These are phyloP conservation scores for Arthroderma sp. DNA, from an alignment of 2,329 filamentous ascomycete genomes.

Conservation along the genomic window DNA sequence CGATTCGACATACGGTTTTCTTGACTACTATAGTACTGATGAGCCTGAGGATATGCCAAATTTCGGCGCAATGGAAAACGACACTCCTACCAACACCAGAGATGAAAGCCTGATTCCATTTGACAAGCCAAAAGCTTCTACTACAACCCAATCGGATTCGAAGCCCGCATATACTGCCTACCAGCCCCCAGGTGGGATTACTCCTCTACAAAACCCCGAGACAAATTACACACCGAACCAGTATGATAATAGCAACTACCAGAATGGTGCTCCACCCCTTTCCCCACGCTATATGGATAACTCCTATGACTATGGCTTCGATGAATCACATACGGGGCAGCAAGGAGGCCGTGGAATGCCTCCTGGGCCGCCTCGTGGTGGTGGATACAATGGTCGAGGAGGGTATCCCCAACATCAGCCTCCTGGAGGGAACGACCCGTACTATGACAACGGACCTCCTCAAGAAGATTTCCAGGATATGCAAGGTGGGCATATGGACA, in stretches of 20 bases:
- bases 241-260: slow-evolving; percentile 42
- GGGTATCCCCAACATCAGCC: not conserved
- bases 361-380: slow-evolving; percentile 2
- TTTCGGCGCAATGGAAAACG: slow-evolving; percentile 43
- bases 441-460: not conserved
- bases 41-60: slow-evolving; percentile 48
- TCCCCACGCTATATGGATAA: slow-evolving; percentile 1
- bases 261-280: slow-evolving; percentile 54
- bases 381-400: not conserved
- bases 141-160: slow-evolving; percentile 6
- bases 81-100: slow-evolving; percentile 17
- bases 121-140: slow-evolving; percentile 19
- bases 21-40: slow-evolving; percentile 35
- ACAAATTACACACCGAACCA: slow-evolving; percentile 28
- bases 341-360: slow-evolving; percentile 9
- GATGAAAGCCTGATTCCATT: slow-evolving; percentile 22
- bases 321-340: slow-evolving; percentile 3
- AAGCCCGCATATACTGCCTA: slow-evolving; percentile 24
- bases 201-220: slow-evolving; percentile 24
- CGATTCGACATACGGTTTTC: slow-evolving; percentile 34
- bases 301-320: slow-evolving; percentile 3
- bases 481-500: not conserved
- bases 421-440: not conserved
- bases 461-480: not conserved
- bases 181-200: slow-evolving; percentile 20